A percentile compares a stretch with the other conserved stretches of the same genome.
Conservation (phyloP, 768 basidiomycete species). For the Erythrobasidium yunnanense region DNA sequence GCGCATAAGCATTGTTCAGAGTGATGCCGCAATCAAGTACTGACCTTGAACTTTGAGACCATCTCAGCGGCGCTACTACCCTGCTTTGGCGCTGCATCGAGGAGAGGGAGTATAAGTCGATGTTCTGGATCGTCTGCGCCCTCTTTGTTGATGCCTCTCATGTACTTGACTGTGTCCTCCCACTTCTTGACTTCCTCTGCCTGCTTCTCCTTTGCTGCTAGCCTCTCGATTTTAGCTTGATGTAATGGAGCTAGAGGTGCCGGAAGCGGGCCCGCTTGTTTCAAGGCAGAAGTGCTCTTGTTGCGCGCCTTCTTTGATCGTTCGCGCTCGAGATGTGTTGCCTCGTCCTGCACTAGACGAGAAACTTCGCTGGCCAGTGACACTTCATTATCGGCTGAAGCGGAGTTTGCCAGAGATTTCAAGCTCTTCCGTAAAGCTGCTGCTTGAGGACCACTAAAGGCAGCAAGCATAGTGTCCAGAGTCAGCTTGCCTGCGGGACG, state of each 20-base stretch:
- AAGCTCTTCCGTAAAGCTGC: constrained; percentile 35
- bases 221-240: constrained; percentile 79
- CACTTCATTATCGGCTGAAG: neutral
- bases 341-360: constrained; percentile 6
- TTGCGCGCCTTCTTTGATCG: neutral
- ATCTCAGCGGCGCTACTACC: constrained; percentile 59
- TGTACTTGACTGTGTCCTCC: constrained; percentile 79
- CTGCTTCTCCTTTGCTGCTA: constrained; percentile 88
- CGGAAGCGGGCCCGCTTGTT: constrained; percentile 47
- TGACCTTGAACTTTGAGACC: constrained; percentile 71
- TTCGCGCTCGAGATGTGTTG: constrained; percentile 4
- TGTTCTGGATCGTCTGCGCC: constrained; percentile 35
- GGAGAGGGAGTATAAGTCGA: constrained; percentile 31
- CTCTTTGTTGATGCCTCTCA: constrained; percentile 59
- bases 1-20: neutral
- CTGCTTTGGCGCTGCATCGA: constrained; percentile 28
- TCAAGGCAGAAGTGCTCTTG: constrained; percentile 26
- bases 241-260: constrained; percentile 76
- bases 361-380: constrained; percentile 28
- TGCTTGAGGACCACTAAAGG: constrained; percentile 40
- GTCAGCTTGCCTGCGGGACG: constrained; percentile 29
- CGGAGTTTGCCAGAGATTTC: constrained; percentile 32
- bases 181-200: constrained; percentile 88
- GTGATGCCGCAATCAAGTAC: constrained; percentile 14
- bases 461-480: constrained; percentile 33